Evolutionary conservation across 768 basidiomycete species (phyloP), one percentile per base, ranked within the genome.

Genomic region (Pisolithus microcarpus): DNA sequence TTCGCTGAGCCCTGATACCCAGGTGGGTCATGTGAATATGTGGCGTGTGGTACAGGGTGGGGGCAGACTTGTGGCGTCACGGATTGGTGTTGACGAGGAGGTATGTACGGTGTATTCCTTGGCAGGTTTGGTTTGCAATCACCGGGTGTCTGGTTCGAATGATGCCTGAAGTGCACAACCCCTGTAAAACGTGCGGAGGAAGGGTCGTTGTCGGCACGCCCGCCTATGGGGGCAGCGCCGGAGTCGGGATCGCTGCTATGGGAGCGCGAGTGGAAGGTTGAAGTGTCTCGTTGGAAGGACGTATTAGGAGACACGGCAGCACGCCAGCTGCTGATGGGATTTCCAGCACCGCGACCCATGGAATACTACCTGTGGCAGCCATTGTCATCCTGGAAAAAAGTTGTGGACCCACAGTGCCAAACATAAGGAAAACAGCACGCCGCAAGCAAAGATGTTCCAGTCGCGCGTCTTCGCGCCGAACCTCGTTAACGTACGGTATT

Each of bases 321-420:
- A 34, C 44, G 50, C 60, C 56, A 52, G 24, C 39, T 48, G 37
- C 50, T 18, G 39, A 54, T 4, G 56, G 52, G 34, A 36, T 46
- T 46, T 19, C 45, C 31, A 15, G 59, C 52, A 43, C 58, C 62
- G 51, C 62, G 53, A 37, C 54, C n/a, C 63, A 67, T 67, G 53
- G 45, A 28, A 18, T 40, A 62, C 61, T 53, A 23, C n/a, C 39
- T 46, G 31, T 23, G 8, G 30, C 39, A 56, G 51, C 46, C 57
- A 56, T 56, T 56, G 53, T 67, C 49, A 61, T 65, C 49, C 47
- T 40, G 62, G 65, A 67, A 61, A 23, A 59, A 60, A 48, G 31
- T 49, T 8, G 50, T 55, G 66, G 66, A 67, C 66, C 66, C 66
- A 67, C 66, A 67, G 38, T 42, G 40, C 65, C 66, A 67, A 67